Conservation (phyloP, 129 eudicot genomes). For the Pittosporum tobira region DNA sequence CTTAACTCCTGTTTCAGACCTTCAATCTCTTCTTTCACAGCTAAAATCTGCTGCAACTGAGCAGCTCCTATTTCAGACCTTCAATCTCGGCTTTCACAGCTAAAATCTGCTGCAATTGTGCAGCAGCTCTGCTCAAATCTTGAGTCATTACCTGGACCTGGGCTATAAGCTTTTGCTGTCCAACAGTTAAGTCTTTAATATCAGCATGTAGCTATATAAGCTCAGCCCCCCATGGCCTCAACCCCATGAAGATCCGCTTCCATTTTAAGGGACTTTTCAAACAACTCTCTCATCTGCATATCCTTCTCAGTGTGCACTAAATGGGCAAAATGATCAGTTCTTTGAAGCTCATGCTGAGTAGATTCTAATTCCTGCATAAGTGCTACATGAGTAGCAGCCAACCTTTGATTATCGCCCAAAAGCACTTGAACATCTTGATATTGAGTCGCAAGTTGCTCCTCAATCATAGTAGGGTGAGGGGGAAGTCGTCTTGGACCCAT, state of each 20-base stretch:
- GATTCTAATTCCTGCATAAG: constrained; percentile 77
- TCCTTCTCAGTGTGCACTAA: constrained; percentile 56
- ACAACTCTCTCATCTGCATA: constrained; percentile 66
- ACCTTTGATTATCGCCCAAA: constrained; percentile 64
- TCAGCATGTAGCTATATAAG: constrained; percentile 57
- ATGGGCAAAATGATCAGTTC: constrained; percentile 48
- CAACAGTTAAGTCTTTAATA: constrained; percentile 53
- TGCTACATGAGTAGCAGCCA: constrained; percentile 89
- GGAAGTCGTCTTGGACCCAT: constrained; percentile 62
- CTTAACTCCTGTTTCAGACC: too few relatives aligned
- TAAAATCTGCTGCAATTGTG: too few relatives aligned
- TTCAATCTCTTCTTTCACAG: too few relatives aligned
- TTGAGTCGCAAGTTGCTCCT: constrained; percentile 64
- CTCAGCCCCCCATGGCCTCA: constrained; percentile 68
- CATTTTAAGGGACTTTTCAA: constrained; percentile 64
- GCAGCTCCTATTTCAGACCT: constrained; percentile 56
- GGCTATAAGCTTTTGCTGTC: too few relatives aligned
- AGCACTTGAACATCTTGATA: constrained; percentile 69
- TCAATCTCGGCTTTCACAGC: constrained; percentile 66
- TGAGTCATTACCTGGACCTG: too few relatives aligned
- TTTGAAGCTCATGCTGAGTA: constrained; percentile 63
- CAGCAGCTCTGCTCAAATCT: too few relatives aligned
- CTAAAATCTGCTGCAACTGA: too few relatives aligned
- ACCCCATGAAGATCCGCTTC: constrained; percentile 64
- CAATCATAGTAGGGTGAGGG: constrained; percentile 69